Conservation (phyloP, 2,329 filamentous ascomycete genomes). For the Aspergillus melleus region DNA sequence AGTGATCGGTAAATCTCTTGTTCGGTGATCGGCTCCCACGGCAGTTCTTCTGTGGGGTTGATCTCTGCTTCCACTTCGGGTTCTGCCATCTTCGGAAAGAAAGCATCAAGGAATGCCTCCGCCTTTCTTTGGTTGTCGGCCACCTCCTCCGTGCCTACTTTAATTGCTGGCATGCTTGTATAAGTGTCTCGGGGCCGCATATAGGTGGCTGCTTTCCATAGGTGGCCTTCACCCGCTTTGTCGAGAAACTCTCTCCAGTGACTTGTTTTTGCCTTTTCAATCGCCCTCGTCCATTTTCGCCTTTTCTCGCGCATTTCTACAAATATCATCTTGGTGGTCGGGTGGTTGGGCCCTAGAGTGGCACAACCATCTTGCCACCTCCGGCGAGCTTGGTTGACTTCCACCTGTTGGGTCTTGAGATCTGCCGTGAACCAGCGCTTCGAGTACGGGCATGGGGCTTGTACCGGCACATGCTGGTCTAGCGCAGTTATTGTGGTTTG, state of each 20-base stretch:
- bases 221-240: slow-evolving; percentile 11
- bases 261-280: too few species aligned
- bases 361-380: slow-evolving; percentile 19
- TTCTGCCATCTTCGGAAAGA: slow-evolving; percentile 17
- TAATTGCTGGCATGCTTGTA: slow-evolving; percentile 15
- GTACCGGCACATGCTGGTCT: slow-evolving; percentile 11
- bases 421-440: slow-evolving; percentile 27
- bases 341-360: slow-evolving; percentile 5
- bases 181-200: slow-evolving; percentile 13
- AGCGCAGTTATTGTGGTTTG: slow-evolving; percentile 7
- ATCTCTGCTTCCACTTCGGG: neutral
- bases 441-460: slow-evolving; percentile 17
- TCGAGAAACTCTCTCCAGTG: too few species aligned
- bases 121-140: slow-evolving; percentile 20
- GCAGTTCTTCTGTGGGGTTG: slow-evolving; percentile 7
- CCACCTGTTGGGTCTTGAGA: slow-evolving; percentile 22
- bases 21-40: slow-evolving; percentile 19
- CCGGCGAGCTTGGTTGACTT: slow-evolving; percentile 21
- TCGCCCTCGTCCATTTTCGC: slow-evolving; percentile 6
- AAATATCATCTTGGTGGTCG: slow-evolving; percentile 11
- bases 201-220: slow-evolving; percentile 21
- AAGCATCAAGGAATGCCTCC: slow-evolving; percentile 16
- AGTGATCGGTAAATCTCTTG: slow-evolving; percentile 16
- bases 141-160: slow-evolving; percentile 10
- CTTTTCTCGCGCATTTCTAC: slow-evolving; percentile 8